Conservation (phyloP, 1,284 basidiomycete genomes). For the Cryptococcus maquisensis region DNA sequence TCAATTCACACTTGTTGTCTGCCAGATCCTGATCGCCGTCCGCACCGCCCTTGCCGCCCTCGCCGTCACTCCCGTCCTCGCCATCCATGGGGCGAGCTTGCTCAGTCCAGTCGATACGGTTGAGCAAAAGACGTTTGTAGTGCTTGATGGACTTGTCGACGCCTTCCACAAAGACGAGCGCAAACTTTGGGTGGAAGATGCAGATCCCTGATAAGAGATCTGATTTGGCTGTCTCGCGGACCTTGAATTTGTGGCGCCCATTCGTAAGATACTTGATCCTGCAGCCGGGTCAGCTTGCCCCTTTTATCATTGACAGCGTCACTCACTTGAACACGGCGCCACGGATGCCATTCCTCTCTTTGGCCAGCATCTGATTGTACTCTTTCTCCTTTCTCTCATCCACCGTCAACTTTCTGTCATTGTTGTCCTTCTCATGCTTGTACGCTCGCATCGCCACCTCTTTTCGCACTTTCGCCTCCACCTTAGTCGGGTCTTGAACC, state of each 20-base stretch:
- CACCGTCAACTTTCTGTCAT: constrained; percentile 81
- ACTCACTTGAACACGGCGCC: constrained; percentile 86
- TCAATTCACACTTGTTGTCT: constrained; percentile 80
- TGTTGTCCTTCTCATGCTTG: constrained; percentile 85
- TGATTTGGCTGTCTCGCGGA: constrained; percentile 92
- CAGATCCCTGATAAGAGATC: constrained; percentile 79
- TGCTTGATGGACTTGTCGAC: constrained; percentile 77
- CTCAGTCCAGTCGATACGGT: constrained; percentile 92
- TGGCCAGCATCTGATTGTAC: constrained; percentile 74
- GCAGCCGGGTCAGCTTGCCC: not conserved
- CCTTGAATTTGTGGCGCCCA: constrained; percentile 91
- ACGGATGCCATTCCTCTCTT: constrained; percentile 81
- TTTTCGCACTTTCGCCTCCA: constrained; percentile 87
- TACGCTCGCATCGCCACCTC: constrained; percentile 89
- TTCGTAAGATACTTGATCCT: constrained; percentile 87
- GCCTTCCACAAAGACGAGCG: constrained; percentile 90
- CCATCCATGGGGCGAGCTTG: constrained; percentile 70
- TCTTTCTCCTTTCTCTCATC: constrained; percentile 83
- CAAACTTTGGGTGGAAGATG: constrained; percentile 84
- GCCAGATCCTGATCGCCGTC: constrained; percentile 59
- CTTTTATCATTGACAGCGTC: not conserved
- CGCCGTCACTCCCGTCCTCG: constrained; percentile 54
- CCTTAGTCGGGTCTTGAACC: constrained; percentile 89
- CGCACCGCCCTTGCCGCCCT: constrained; percentile 45
- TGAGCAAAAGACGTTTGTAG: constrained; percentile 82